Base-by-base conservation (phyloP, 441 rosid species). In the Adansonia rubrostipa region DNA sequence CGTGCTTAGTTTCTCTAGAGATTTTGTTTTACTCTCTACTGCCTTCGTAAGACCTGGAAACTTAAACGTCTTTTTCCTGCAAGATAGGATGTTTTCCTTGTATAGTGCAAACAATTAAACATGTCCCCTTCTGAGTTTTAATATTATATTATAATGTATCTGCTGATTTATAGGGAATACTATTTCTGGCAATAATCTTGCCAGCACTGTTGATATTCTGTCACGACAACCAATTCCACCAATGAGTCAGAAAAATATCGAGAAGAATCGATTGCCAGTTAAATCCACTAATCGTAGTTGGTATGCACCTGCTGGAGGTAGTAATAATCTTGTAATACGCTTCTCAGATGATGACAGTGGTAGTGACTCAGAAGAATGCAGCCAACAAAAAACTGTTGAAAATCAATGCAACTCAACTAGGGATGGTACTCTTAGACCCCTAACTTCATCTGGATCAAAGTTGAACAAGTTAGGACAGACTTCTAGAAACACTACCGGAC, bases 321-420 rank as follows among this genome's bases (percentile, higher is more conserved):
- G 84, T 70, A 71, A 74, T 83, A 92, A 92, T 82, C 95, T 96
- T 63, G 99, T 96, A 71, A 96, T 96, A 82, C 85, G 93, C 81
- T 96, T 96, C 86, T 92, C 95, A 14, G 95, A 93, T 82, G 93
- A 89, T 77, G 99, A 95, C 58, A 92, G 91, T 84, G 96, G 88
- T 79, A 94, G 97, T 82, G 97, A 90, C 61, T 86, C 90, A 70
- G 98, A 93, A 61, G 86, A 77, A 79, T 28, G 78, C 77, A 75
- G 65, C 62, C 79, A 63, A 64, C 81, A 74, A 71, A 84, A 79
- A 54, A 33, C 77, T 74, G 70, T 66, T 33, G 83, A 84, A 79
- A 73, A 63, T 78, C 90, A 85, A 83, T 71, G 80, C 17, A 85
- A 80, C 47, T 74, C 75, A 40, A 65, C 53, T 62, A 77, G 74